A percentile compares a stretch with the other conserved stretches of the same genome.
phyloP scores from a whole-genome alignment of 2,329 filamentous ascomycete species.

The Pseudogymnoascus destructans region DNA sequence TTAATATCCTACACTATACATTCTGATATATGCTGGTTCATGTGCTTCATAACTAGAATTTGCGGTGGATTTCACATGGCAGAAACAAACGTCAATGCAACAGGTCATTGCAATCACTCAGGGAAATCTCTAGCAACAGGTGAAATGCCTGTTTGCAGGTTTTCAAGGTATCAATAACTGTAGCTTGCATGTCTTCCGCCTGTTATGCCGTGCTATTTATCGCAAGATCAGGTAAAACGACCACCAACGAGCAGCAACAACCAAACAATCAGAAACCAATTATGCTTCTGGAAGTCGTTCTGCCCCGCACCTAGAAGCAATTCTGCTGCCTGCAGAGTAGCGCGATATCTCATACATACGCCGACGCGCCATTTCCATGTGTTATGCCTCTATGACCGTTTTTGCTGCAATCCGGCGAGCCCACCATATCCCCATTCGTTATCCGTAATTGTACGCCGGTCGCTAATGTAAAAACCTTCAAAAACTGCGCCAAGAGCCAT shows the following conservation, averaged over 20 bases:
- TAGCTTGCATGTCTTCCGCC: not conserved
- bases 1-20: not conserved
- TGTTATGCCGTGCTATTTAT: slow-evolving; percentile 3
- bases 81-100: not conserved
- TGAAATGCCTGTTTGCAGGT: not conserved
- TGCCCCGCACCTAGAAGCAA: not conserved
- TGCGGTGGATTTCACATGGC: not conserved
- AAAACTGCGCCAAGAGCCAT: slow-evolving; percentile 1
- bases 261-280: not conserved
- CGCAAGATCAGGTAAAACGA: slow-evolving; percentile 3
- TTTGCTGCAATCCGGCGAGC: slow-evolving; percentile 3
- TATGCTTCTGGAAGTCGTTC: not conserved
- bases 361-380: not conserved
- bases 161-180: not conserved
- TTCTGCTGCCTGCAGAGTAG: not conserved
- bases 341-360: slow-evolving; percentile 2
- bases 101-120: not conserved
- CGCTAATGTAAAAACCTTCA: slow-evolving; percentile 5
- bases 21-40: not conserved
- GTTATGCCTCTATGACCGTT: slow-evolving; percentile 6
- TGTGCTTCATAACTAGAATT: not conserved
- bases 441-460: slow-evolving; percentile 6
- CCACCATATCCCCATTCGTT: slow-evolving; percentile 1
- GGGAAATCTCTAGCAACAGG: not conserved
- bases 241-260: not conserved